These are phyloP conservation scores for Trypanosoma scelopori DNA, from an alignment of 208 protist genomes.

Conservation along the genomic window DNA sequence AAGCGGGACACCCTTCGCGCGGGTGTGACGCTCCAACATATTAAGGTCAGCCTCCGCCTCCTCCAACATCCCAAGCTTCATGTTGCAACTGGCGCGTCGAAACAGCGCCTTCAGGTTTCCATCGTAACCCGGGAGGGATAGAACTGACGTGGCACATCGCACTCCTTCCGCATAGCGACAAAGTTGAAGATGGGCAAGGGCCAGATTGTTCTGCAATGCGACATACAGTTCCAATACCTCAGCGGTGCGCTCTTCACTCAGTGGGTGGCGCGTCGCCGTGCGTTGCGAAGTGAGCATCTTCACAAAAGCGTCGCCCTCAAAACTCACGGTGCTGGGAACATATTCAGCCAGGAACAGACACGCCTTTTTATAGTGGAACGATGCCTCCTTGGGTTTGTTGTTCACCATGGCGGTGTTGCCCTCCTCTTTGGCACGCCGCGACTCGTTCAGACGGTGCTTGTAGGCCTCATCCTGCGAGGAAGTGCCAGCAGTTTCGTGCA, in stretches of 20 bases:
- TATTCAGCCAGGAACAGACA: slow-evolving; percentile 67
- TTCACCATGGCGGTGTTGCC: slow-evolving; percentile 49
- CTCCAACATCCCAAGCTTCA: slow-evolving; percentile 31
- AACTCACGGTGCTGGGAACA: slow-evolving; percentile 28
- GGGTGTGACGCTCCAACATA: slow-evolving; percentile 13
- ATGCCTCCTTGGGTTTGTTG: slow-evolving; percentile 37
- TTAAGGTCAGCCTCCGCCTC: slow-evolving; percentile 47
- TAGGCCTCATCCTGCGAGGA: slow-evolving; percentile 9
- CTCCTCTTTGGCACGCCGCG: slow-evolving; percentile 45
- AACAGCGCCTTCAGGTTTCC: slow-evolving; percentile 56
- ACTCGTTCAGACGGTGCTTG: slow-evolving; percentile 24
- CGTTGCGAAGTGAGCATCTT: slow-evolving; percentile 13
- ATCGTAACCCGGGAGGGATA: slow-evolving; percentile 27
- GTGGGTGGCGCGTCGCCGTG: not conserved
- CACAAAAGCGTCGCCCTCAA: slow-evolving; percentile 19
- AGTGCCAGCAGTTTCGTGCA: not conserved
- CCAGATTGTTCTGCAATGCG: slow-evolving; percentile 55
- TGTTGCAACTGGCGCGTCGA: slow-evolving; percentile 48
- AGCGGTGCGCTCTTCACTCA: slow-evolving; percentile 13
- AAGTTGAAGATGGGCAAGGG: slow-evolving; percentile 46
- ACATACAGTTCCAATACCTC: slow-evolving; percentile 39
- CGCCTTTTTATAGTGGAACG: slow-evolving; percentile 74
- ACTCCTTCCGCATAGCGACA: slow-evolving; percentile 47
- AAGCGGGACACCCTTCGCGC: not conserved
- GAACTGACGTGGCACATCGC: slow-evolving; percentile 38